Conservation (phyloP, 2,329 filamentous ascomycete genomes). For the Alternaria consortialis region DNA sequence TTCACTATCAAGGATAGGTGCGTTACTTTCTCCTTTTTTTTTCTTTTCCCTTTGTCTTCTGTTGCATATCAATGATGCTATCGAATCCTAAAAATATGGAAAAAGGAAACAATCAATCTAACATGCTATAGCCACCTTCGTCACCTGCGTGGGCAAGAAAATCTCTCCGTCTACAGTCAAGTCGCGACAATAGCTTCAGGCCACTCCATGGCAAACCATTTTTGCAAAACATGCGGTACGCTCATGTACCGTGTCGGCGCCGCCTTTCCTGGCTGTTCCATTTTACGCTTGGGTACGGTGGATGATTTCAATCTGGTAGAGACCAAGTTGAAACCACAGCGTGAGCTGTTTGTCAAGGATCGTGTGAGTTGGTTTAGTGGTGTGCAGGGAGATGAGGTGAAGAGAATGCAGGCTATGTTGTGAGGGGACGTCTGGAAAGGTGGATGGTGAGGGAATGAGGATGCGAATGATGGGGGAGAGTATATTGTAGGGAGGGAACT, state of each 20-base stretch:
- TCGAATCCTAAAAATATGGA: no score
- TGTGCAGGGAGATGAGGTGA: conserved; percentile 9
- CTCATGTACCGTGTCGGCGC: conserved; percentile 66
- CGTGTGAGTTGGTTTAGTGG: conserved; percentile 59
- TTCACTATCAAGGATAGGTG: conserved; percentile 60
- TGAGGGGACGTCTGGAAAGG: not conserved
- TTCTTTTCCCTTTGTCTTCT: not conserved
- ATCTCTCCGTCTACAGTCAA: conserved; percentile 58
- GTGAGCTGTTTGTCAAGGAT: conserved; percentile 64
- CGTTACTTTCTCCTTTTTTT: not conserved
- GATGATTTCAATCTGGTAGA: conserved; percentile 69
- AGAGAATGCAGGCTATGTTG: conserved; percentile 4
- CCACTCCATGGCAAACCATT: conserved; percentile 66
- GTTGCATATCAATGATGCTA: not conserved
- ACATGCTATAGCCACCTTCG: conserved; percentile 42
- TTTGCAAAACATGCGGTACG: conserved; percentile 67
- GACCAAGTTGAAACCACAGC: conserved; percentile 62
- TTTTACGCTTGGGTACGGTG: conserved; percentile 67
- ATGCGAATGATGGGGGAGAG: not conserved
- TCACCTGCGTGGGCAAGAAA: conserved; percentile 62
- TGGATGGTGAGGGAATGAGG: not conserved
- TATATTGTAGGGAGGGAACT: not conserved
- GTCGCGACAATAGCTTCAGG: conserved; percentile 12
- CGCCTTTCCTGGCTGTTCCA: conserved; percentile 56
- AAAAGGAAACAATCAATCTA: not conserved